Percentiles rank a stretch among this genome's conserved stretches.
Evolutionary conservation across 768 basidiomycete species (phyloP).

Genomic region (Sutorius australiensis): DNA sequence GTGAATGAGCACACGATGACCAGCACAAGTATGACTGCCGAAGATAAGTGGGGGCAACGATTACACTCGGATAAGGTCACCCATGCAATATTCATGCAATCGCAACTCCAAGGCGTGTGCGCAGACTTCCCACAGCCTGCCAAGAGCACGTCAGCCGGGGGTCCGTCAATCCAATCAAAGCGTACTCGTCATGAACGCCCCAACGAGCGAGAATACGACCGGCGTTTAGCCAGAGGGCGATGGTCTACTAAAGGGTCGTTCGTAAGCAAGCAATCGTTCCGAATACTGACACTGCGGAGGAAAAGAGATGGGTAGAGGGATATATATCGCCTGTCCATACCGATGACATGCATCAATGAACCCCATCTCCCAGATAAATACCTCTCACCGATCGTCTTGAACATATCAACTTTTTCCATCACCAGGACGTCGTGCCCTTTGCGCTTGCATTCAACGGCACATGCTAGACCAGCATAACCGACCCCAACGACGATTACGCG

Average conservation of each 20-base stretch:
- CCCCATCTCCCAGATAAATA: too few relatives aligned
- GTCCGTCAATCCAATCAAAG: not conserved
- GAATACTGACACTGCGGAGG: not conserved
- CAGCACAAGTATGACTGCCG: slow-evolving; percentile 20
- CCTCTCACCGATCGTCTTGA: slow-evolving; percentile 17
- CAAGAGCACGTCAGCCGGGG: not conserved
- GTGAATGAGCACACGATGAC: slow-evolving; percentile 25
- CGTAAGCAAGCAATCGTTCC: not conserved
- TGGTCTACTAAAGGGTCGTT: slow-evolving; percentile 5
- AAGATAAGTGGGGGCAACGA: slow-evolving; percentile 9
- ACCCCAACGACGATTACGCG: slow-evolving; percentile 23
- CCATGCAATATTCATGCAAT: slow-evolving; percentile 21
- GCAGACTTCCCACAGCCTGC: slow-evolving; percentile 21
- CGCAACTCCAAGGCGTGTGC: slow-evolving; percentile 5
- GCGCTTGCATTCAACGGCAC: slow-evolving; percentile 26
- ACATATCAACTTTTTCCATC: slow-evolving; percentile 20
- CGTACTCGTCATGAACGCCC: slow-evolving; percentile 27
- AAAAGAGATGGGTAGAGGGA: not conserved
- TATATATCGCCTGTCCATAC: not conserved
- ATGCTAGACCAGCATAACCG: slow-evolving; percentile 28
- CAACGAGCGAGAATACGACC: slow-evolving; percentile 28
- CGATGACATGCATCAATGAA: not conserved
- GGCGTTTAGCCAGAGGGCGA: slow-evolving; percentile 24
- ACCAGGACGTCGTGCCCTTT: slow-evolving; percentile 27
- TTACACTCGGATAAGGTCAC: slow-evolving; percentile 20